Conservation (phyloP, 176 grass and related monocot genomes). For the Zoysia pacifica region DNA sequence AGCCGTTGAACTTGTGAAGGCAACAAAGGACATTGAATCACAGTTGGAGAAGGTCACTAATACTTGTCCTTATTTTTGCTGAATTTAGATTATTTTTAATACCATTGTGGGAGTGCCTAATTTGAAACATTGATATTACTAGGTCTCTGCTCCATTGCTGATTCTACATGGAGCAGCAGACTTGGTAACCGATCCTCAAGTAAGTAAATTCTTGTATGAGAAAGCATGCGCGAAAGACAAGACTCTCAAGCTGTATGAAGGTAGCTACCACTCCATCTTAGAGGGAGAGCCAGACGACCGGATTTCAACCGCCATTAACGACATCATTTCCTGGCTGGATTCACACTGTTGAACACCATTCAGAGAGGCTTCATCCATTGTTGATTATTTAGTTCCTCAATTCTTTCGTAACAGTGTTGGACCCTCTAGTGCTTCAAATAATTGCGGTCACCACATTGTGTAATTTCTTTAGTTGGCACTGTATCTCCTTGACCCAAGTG, state of each 20-base stretch:
- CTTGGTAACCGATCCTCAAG: conserved; percentile 84
- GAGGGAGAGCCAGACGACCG: conserved; percentile 85
- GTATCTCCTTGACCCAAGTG: not conserved
- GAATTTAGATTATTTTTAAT: not conserved
- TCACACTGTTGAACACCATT: conserved; percentile 48
- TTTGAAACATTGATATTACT: not conserved
- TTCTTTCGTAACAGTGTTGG: not conserved
- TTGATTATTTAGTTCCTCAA: not conserved
- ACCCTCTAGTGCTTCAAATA: conserved; percentile 8
- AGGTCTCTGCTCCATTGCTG: conserved; percentile 77
- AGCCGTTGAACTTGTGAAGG: conserved; percentile 89
- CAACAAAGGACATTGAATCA: conserved; percentile 86
- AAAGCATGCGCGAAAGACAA: conserved; percentile 77
- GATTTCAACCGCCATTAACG: conserved; percentile 68
- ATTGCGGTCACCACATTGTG: not conserved
- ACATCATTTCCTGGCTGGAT: conserved; percentile 92
- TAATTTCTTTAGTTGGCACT: not conserved
- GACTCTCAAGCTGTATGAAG: conserved; percentile 84
- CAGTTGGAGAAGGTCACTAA: conserved; percentile 68
- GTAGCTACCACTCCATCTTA: conserved; percentile 73
- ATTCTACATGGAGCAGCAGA: conserved; percentile 97
- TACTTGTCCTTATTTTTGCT: conserved; percentile 13
- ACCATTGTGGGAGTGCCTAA: conserved; percentile 1
- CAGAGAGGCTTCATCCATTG: not conserved
- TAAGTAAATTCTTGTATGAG: conserved; percentile 77